phyloP scores from a whole-genome alignment of 306 rosid genomes.

The Inga oerstediana region DNA sequence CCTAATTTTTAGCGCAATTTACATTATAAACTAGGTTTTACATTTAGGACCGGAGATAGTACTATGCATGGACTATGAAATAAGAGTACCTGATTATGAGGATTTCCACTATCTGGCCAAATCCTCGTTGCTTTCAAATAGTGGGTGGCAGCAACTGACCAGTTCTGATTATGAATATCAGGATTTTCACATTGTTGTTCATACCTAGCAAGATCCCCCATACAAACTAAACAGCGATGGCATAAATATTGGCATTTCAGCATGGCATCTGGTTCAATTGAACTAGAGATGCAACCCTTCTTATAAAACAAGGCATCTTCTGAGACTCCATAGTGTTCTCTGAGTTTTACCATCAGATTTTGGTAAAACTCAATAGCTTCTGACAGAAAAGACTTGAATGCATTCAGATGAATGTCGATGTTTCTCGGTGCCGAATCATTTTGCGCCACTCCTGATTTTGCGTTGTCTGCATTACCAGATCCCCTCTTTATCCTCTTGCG shows the following conservation, averaged over 20 bases:
- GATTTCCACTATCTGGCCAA: conserved; percentile 97
- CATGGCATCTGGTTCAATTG: conserved; percentile 54
- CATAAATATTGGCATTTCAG: conserved; percentile 74
- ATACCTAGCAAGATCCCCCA: conserved; percentile 94
- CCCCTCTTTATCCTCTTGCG: conserved; percentile 74
- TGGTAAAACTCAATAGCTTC: conserved; percentile 82
- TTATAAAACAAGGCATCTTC: conserved; percentile 55
- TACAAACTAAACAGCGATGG: conserved; percentile 91
- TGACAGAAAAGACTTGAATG: conserved; percentile 69
- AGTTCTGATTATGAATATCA: conserved; percentile 56
- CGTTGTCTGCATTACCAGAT: conserved; percentile 47
- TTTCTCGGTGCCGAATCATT: conserved; percentile 36
- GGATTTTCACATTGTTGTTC: conserved; percentile 75
- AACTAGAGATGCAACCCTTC: conserved; percentile 38
- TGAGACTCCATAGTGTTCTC: conserved; percentile 56
- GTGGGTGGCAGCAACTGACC: conserved; percentile 91
- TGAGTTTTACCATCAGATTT: conserved; percentile 61
- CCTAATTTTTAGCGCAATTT: too few species aligned
- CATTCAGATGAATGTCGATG: conserved; percentile 40
- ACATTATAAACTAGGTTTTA: too few species aligned
- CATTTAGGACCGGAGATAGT: too few species aligned
- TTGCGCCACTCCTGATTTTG: conserved; percentile 37
- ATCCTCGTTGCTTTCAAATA: conserved; percentile 86
- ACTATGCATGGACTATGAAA: background rate
- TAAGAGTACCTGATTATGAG: conserved; percentile 84